A percentile compares a stretch with the other conserved stretches of the same genome.
phyloP scores from a whole-genome alignment of 306 rosid species.

The Neltuma alba region DNA sequence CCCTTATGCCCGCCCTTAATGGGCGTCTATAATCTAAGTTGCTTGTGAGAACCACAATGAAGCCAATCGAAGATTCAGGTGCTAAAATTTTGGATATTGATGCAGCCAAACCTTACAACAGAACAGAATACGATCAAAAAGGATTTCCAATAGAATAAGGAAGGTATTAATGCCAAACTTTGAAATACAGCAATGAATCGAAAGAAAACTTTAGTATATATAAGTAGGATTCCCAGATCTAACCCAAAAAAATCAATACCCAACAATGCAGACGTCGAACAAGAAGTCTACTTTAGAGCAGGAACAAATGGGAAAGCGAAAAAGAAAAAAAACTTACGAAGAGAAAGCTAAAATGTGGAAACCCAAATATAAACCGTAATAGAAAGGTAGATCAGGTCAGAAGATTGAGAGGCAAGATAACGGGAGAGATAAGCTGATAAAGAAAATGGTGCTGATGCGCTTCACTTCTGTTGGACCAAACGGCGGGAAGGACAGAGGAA shows the following conservation, averaged over 20 bases:
- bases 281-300: neutral
- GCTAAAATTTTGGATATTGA: neutral
- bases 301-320: neutral
- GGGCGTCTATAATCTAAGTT: no score
- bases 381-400: neutral
- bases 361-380: neutral
- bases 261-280: neutral
- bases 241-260: neutral
- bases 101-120: neutral
- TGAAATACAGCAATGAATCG: neutral
- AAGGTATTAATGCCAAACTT: neutral
- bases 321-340: neutral
- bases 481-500: neutral
- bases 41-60: no score
- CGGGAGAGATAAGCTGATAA: constrained; percentile 21
- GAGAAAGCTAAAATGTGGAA: neutral
- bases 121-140: neutral
- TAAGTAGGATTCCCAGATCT: constrained; percentile 23
- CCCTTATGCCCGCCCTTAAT: no score
- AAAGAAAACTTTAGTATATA: neutral
- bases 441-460: constrained; percentile 9
- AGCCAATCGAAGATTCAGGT: no score
- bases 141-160: neutral
- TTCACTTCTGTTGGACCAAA: neutral
- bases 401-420: neutral